Conservation (phyloP, 108 stramenopile genomes). For the Skeletonema menzelii region DNA sequence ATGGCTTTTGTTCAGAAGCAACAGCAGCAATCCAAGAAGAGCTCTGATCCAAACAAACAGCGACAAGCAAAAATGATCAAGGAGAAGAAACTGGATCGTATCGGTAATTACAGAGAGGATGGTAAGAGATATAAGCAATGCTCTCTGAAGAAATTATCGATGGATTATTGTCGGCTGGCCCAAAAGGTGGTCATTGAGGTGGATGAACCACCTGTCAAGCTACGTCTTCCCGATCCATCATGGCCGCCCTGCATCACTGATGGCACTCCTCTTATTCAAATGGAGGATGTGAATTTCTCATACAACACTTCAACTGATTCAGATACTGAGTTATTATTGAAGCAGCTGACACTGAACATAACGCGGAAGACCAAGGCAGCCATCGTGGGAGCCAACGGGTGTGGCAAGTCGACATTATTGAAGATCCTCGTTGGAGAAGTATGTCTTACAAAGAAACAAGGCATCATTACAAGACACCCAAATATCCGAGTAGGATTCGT, state of each 20-base stretch:
- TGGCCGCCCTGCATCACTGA: conserved; percentile 81
- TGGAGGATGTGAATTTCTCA: conserved; percentile 85
- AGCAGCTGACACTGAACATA: conserved; percentile 84
- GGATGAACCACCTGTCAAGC: conserved; percentile 69
- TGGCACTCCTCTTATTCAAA: conserved; percentile 67
- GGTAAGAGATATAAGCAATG: conserved; percentile 89
- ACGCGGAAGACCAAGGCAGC: conserved; percentile 84
- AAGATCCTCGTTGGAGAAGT: conserved; percentile 80
- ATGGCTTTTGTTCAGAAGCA: conserved; percentile 72
- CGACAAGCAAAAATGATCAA: conserved; percentile 71
- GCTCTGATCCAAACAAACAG: conserved; percentile 68
- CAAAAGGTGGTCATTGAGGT: conserved; percentile 62
- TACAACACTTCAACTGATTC: conserved; percentile 41
- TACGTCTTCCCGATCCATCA: conserved; percentile 76
- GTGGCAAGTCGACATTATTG: conserved; percentile 81
- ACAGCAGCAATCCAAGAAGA: conserved; percentile 52
- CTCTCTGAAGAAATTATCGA: conserved; percentile 86
- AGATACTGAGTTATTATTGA: conserved; percentile 54
- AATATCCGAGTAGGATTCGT: conserved; percentile 86
- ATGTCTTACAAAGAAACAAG: conserved; percentile 84
- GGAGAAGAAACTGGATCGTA: conserved; percentile 87
- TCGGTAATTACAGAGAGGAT: conserved; percentile 92
- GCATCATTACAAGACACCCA: conserved; percentile 92
- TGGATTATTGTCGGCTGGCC: conserved; percentile 45
- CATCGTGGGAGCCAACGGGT: conserved; percentile 89